Base-by-base conservation (phyloP, 257 asterid species). In the Nicotiana benthamiana region DNA sequence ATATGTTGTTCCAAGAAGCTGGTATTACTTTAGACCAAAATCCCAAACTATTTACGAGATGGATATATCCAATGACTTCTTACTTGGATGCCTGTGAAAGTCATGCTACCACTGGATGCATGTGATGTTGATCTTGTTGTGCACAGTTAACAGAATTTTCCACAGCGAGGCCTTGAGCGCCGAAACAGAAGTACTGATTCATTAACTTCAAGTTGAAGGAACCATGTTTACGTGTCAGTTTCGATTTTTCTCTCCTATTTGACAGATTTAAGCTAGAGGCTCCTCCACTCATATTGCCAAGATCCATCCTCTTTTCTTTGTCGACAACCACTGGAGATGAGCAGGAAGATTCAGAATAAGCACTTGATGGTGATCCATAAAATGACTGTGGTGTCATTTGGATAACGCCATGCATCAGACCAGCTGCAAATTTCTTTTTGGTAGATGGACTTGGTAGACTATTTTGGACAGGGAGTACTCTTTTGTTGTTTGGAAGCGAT, bases 151-250 rank as follows among this genome's bases (percentile, higher is more conserved):
- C 43, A 26, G 88, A 79, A 48, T 80, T 83, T 26, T 90, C 92
- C 27, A 83, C 90, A 43, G 89, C 88, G 48, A 90, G 82, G 2
- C 91, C 91, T n/a, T 91, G 92, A 30, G 95, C 91, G 28, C 97
- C 97, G 27, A 92, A 92, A 79, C 97, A 95, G 4, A 93, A 83
- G 83, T 90, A 93, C 63, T 79, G 87, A 83, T 95, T 95, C 96
- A 95, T 85, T 84, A 82, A 22, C 89, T 88, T 88, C 74, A 86
- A 30, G 65, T 88, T 90, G 54, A 94, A 89, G 10, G 98, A 93
- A 1, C 65, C 85, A 48, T 83, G 85, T 34, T 83, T 88, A n/a
- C 82, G 87, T 83, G 81, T 90, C 89, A 80, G 84, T 65, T 85
- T 87, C 43, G 70, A 26, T 53, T 75, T 88, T n/a, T 75, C 87